Evolutionary conservation across 352 stramenopile genomes (phyloP), one percentile per base, ranked within the genome.

Genomic region (Thalassiosira delicatula): DNA sequence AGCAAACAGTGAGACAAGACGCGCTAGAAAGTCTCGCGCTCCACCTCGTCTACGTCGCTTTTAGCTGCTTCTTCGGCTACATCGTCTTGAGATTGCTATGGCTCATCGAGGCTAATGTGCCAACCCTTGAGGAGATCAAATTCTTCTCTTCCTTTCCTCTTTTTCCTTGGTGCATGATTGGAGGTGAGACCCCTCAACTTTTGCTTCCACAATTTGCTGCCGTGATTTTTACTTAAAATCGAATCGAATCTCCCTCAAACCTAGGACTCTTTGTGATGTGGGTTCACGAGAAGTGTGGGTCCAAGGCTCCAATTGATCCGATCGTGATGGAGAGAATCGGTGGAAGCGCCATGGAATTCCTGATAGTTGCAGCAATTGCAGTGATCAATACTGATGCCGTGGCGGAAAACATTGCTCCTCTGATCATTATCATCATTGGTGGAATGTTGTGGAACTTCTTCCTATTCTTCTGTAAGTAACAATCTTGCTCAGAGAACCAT

Each of bases 381-480:
- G 27, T 57, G 46, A 57, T 57, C 46, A 57, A 57, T 57, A 57
- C 46, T 27, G 46, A 57, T 7, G 46, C 46, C 17, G 46, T 57
- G 4, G 8, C 5, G n/a, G 46, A 57, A 5, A 57, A 57, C 27
- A 57, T 57, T n/a, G 46, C 46, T 8, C 56, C 33, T 67, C 23
- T 69, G 19, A 12, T 69, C 19, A 69, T 53, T 33, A 69, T 56
- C 35, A 69, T 69, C 19, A 53, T 69, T 32, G 60, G 35, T 3
- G 35, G 60, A 32, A 69, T 69, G 60, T 56, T 17, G 29, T 69
- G 60, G 60, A 69, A 69, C n/a, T 69, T 69, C 21, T 17, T 67
- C 27, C 49, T 29, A 27, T 67, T 67, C 57, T 67, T 67, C 19
- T n/a, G n/a, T n/a, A n/a, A n/a, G n/a, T n/a, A n/a, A n/a, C n/a